Evolutionary conservation across 169 alveolate species (phyloP), one percentile per base, ranked within the genome.

Genomic region (Plasmodium inui): DNA sequence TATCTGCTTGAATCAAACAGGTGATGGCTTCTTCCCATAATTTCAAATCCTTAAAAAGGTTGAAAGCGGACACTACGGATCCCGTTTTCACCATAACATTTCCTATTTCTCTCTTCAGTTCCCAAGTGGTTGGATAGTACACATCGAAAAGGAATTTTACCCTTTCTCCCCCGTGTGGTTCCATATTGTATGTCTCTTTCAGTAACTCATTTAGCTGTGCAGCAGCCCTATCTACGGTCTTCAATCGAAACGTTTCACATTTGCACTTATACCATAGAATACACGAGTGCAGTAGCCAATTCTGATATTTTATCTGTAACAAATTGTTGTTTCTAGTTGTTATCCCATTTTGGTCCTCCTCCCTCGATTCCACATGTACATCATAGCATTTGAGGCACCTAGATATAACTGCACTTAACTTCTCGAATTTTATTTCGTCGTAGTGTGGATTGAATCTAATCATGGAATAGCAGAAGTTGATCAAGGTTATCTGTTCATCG

Each of bases 21-120:
- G 93, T 83, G 53, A 96, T 95, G 28, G 97, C 97, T 46, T 96
- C 98, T 53, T 96, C 98, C 97, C 97, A 96, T 94, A 96, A 78
- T 84, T 95, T 96, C 86, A 96, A 92, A 80, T 95, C 90, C 71
- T 96, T 94, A 82, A 93, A 96, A 57, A 96, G 92, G 57, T 96
- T 95, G 85, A 84, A 96, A 17, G 98, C 97, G 79, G 94, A 86
- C 10, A 93, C 83, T 17, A 95, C 88, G 9, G 97, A 95, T 26
- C 98, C 98, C 12, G 95, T 96, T 78, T 92, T 86, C 34, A 76
- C 89, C 96, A 96, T 92, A 44, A 95, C 82, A 19, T 92, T 71
- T 7, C 96, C 97, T 85, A 86, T 91, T 76, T 96, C 97, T 6
- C 95, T 93, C 82, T 95, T 96, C 90, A 96, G 80, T 30, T 94